Evolutionary conservation across 805 yeast species (phyloP).

Genomic region (Saccharomycopsis selenospora): DNA sequence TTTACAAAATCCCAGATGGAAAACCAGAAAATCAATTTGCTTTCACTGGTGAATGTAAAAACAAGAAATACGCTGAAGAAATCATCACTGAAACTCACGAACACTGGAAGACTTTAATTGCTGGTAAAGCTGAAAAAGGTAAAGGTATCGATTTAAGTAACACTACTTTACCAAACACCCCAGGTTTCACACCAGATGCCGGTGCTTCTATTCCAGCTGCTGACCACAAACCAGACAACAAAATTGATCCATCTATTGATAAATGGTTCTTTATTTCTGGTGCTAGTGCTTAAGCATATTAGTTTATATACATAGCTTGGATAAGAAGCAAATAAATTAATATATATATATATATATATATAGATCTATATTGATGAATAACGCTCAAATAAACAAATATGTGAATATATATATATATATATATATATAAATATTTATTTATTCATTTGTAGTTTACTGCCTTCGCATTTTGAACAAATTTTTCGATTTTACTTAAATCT

Average conservation of each 20-base stretch:
- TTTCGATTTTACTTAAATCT: conserved; percentile 53
- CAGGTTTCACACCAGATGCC: conserved; percentile 43
- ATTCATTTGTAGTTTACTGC: too few relatives aligned
- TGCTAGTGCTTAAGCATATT: conserved; percentile 40
- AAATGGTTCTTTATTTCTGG: conserved; percentile 98
- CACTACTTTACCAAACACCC: conserved; percentile 56
- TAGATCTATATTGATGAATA: too few relatives aligned
- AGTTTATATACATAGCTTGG: too few relatives aligned
- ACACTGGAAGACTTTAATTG: conserved; percentile 74
- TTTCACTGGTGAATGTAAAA: conserved; percentile 89
- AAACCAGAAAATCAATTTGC: conserved; percentile 96
- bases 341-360: too few relatives aligned
- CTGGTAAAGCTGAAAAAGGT: conserved; percentile 51
- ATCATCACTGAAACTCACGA: conserved; percentile 74
- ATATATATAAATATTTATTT: too few relatives aligned
- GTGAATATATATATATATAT: too few relatives aligned
- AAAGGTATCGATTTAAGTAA: conserved; percentile 70
- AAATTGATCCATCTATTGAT: conserved; percentile 93
- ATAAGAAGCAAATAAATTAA: too few relatives aligned
- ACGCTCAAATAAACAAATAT: too few relatives aligned
- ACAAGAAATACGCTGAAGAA: conserved; percentile 78
- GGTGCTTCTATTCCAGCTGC: conserved; percentile 60
- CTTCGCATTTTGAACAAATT: conserved; percentile 49
- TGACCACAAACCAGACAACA: conserved; percentile 71
- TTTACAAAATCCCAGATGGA: conserved; percentile 97